A percentile compares a stretch with the other conserved stretches of the same genome.
phyloP scores from a whole-genome alignment of 495 filamentous ascomycete species.

The Margaritispora aquatica region DNA sequence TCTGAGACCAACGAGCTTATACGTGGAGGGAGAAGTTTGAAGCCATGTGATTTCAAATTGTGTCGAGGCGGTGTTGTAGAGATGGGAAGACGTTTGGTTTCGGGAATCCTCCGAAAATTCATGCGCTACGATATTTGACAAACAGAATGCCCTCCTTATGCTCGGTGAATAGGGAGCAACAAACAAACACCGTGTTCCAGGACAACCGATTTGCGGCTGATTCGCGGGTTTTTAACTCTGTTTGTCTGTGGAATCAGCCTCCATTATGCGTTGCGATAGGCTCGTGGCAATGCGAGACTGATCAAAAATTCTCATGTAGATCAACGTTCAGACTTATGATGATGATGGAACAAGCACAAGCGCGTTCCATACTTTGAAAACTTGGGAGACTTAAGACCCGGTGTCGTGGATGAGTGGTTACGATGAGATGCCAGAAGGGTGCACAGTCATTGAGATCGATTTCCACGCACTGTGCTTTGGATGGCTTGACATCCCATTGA shows the following conservation, averaged over 20 bases:
- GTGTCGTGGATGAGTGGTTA: not conserved
- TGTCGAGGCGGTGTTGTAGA: not conserved
- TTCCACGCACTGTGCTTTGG: not conserved
- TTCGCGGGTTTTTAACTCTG: not conserved
- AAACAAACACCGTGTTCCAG: not conserved
- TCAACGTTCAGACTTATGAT: not conserved
- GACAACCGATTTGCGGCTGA: not conserved
- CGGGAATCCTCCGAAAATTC: not conserved
- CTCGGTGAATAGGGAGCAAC: not conserved
- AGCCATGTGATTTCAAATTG: not conserved
- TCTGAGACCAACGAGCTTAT: conserved; percentile 24
- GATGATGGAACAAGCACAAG: not conserved
- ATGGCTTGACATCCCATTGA: not conserved
- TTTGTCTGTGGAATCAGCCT: not conserved
- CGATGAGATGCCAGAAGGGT: not conserved
- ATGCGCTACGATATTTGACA: not conserved
- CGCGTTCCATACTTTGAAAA: not conserved
- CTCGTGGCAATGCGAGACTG: not conserved
- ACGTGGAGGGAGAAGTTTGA: not conserved
- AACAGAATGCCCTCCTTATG: not conserved
- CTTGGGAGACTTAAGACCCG: not conserved
- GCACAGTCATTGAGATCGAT: not conserved
- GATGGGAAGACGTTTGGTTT: not conserved
- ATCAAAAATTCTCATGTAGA: not conserved
- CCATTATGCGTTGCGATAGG: not conserved